Evolutionary conservation across 352 stramenopile genomes (phyloP).

Genomic region (Globisporangium emineosum): DNA sequence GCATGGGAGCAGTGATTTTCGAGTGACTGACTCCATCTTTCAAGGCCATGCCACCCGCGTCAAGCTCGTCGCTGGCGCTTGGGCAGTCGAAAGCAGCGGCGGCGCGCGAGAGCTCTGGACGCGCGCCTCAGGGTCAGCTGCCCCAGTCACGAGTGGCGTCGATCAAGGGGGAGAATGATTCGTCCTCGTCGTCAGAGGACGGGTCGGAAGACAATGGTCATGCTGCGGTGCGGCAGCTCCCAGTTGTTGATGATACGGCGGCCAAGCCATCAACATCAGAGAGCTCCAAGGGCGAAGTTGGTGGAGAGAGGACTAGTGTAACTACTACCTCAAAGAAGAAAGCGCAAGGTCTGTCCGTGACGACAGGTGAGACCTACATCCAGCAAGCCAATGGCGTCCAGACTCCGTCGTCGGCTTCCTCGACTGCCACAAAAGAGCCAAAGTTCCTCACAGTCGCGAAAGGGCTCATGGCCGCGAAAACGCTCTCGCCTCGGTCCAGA

Average conservation of each 20-base stretch:
- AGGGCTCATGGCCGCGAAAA: constrained; percentile 1
- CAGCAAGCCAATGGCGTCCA: not conserved
- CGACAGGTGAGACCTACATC: not conserved
- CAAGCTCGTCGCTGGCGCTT: not conserved
- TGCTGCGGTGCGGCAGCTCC: not conserved
- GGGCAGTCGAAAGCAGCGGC: not conserved
- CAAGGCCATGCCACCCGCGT: not conserved
- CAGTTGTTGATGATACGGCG: not conserved
- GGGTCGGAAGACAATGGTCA: not conserved
- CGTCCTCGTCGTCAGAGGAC: constrained; percentile 12
- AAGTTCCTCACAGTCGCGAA: constrained; percentile 14
- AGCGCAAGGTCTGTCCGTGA: not conserved
- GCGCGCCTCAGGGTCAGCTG: not conserved
- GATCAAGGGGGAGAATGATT: constrained; percentile 3
- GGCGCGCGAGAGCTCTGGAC: not conserved
- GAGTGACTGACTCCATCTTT: not conserved
- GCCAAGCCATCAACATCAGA: not conserved
- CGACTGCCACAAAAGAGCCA: constrained; percentile 6
- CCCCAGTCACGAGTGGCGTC: constrained; percentile 4
- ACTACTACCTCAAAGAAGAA: not conserved
- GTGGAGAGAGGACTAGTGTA: not conserved
- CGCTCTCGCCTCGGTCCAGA: constrained; percentile 11
- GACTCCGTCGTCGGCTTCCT: too few species aligned
- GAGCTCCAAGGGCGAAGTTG: not conserved
- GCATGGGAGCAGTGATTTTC: not conserved